Conservation (phyloP, 768 basidiomycete genomes). For the Russula earlei region DNA sequence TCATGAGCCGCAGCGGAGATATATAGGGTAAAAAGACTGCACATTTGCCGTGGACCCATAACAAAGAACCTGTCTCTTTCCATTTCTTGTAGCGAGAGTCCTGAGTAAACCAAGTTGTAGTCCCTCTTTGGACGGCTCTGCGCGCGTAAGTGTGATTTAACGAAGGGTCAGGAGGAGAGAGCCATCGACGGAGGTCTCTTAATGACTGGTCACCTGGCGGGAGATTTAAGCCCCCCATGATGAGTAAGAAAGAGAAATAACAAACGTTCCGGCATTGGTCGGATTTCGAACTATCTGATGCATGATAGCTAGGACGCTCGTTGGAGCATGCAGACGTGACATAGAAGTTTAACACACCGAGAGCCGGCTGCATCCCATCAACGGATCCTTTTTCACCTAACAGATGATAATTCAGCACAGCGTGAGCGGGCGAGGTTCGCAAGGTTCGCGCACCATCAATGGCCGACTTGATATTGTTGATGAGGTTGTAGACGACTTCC, state of each 20-base stretch:
- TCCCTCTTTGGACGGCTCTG: background rate
- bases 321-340: background rate
- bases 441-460: background rate
- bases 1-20: background rate
- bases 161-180: constrained; percentile 6
- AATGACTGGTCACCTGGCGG: background rate
- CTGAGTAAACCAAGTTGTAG: constrained; percentile 3
- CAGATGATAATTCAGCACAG: background rate
- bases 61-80: background rate
- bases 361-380: background rate
- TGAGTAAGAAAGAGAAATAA: background rate
- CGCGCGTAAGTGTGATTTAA: constrained; percentile 1
- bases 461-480: background rate
- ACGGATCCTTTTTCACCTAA: background rate
- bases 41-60: constrained; percentile 12
- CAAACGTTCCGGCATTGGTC: background rate
- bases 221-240: background rate
- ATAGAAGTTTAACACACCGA: background rate
- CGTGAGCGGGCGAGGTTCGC: background rate
- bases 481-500: constrained; percentile 1
- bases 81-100: constrained; percentile 2
- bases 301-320: background rate
- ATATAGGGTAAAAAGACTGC: background rate
- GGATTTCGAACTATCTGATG: background rate
- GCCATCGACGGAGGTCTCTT: background rate